Conservation (phyloP, 139 green algal genomes). For the Chlorella sorokiniana region DNA sequence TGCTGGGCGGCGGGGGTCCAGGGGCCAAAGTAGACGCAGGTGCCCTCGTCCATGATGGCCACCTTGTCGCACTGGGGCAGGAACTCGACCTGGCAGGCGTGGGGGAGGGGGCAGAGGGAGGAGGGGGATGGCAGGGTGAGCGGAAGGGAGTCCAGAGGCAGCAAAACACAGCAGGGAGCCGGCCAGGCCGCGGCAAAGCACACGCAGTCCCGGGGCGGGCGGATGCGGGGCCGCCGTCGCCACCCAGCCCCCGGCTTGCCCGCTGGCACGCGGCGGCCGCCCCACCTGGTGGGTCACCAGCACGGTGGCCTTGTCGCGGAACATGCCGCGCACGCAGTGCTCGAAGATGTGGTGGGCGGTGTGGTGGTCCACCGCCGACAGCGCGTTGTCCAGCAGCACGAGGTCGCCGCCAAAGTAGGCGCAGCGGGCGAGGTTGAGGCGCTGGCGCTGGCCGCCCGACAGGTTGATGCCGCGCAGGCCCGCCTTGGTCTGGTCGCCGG, state of each 20-base stretch:
- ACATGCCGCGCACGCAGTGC: conserved; percentile 65
- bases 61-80: conserved; percentile 77
- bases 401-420: conserved; percentile 83
- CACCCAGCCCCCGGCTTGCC: background rate
- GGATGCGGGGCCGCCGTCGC: background rate
- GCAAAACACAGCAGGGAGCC: background rate
- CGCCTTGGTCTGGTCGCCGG: conserved; percentile 81
- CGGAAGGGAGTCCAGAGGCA: no score
- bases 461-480: conserved; percentile 92
- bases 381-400: conserved; percentile 89
- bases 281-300: conserved; percentile 83
- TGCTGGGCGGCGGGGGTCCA: conserved; percentile 49
- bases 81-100: conserved; percentile 69
- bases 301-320: conserved; percentile 67
- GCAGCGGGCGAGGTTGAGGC: conserved; percentile 83
- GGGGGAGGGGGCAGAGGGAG: background rate
- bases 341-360: conserved; percentile 71
- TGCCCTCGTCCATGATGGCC: conserved; percentile 69
- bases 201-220: background rate
- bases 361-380: conserved; percentile 91
- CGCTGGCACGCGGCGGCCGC: background rate
- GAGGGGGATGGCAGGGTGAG: background rate
- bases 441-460: conserved; percentile 88
- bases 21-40: conserved; percentile 63
- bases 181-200: background rate